phyloP scores from a whole-genome alignment of 768 basidiomycete genomes.

The Cyclocybe aegerita region DNA sequence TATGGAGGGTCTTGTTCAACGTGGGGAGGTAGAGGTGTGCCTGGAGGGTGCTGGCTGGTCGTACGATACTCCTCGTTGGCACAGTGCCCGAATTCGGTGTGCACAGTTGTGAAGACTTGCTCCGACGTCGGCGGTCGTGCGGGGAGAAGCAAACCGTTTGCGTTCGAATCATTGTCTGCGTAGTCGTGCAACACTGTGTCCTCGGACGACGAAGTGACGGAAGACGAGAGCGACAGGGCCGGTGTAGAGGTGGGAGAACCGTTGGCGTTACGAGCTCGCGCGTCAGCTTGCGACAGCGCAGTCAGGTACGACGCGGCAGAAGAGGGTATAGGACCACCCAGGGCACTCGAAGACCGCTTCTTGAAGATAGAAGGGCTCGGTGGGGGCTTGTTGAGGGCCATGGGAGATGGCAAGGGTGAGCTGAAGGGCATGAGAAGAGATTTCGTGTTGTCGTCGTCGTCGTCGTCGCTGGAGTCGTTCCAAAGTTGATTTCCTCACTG shows the following conservation, averaged over 20 bases:
- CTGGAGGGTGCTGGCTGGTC: constrained; percentile 58
- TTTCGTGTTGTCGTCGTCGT: no score
- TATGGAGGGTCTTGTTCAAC: constrained; percentile 87
- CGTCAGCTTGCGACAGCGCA: constrained; percentile 54
- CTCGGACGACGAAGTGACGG: constrained; percentile 65
- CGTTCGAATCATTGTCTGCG: constrained; percentile 43
- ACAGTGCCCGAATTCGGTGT: constrained; percentile 94
- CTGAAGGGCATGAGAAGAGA: constrained; percentile 12
- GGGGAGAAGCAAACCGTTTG: constrained; percentile 61
- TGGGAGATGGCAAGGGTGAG: constrained; percentile 49
- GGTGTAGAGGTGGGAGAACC: constrained; percentile 62
- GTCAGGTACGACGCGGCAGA: constrained; percentile 45
- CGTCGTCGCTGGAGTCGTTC: no score
- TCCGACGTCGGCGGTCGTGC: constrained; percentile 75
- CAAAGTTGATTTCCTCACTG: no score
- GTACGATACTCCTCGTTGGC: constrained; percentile 74
- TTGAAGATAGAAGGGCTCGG: constrained; percentile 59
- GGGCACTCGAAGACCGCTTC: constrained; percentile 41
- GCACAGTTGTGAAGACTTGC: constrained; percentile 73
- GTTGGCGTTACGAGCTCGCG: constrained; percentile 48
- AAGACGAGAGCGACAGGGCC: constrained; percentile 73
- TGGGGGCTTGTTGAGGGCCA: constrained; percentile 55
- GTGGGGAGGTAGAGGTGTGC: constrained; percentile 48
- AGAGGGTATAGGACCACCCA: constrained; percentile 23
- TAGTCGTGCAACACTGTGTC: constrained; percentile 62